Evolutionary conservation across 768 basidiomycete genomes (phyloP).

Genomic region (Agaricus subrufescens): DNA sequence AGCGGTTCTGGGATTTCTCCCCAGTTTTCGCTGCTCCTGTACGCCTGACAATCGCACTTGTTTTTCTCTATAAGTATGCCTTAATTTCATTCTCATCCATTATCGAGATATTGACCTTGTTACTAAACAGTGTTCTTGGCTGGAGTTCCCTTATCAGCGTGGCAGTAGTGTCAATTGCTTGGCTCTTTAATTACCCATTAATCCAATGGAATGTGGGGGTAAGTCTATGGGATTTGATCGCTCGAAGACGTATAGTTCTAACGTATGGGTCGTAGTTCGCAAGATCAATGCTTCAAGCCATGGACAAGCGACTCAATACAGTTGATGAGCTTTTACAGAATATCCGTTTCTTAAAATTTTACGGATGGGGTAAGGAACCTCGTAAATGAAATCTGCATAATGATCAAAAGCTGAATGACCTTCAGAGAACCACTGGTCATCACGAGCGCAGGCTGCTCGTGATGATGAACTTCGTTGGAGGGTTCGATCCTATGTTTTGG

Average conservation of each 20-base stretch:
- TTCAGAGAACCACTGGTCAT: conserved; percentile 57
- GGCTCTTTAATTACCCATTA: conserved; percentile 62
- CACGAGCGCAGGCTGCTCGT: conserved; percentile 45
- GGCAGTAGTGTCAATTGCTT: conserved; percentile 55
- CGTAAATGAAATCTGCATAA: background rate
- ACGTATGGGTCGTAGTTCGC: conserved; percentile 40
- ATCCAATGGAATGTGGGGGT: conserved; percentile 63
- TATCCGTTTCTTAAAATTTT: conserved; percentile 69
- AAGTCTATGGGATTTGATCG: conserved; percentile 15
- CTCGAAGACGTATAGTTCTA: background rate
- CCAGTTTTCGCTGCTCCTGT: conserved; percentile 59
- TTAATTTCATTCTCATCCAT: background rate
- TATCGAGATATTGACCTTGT: background rate
- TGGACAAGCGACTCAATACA: conserved; percentile 62
- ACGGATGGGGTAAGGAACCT: conserved; percentile 58
- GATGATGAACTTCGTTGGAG: conserved; percentile 65
- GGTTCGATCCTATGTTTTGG: conserved; percentile 57
- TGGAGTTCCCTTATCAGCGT: conserved; percentile 77
- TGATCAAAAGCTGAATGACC: background rate
- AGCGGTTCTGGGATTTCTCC: conserved; percentile 72
- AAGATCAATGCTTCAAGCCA: conserved; percentile 52
- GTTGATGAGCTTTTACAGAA: conserved; percentile 78
- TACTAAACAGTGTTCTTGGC: conserved; percentile 54
- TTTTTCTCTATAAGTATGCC: conserved; percentile 68
- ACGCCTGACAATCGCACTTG: conserved; percentile 58